Conservation (phyloP, 2,329 filamentous ascomycete genomes). For the Talaromyces sp. region DNA sequence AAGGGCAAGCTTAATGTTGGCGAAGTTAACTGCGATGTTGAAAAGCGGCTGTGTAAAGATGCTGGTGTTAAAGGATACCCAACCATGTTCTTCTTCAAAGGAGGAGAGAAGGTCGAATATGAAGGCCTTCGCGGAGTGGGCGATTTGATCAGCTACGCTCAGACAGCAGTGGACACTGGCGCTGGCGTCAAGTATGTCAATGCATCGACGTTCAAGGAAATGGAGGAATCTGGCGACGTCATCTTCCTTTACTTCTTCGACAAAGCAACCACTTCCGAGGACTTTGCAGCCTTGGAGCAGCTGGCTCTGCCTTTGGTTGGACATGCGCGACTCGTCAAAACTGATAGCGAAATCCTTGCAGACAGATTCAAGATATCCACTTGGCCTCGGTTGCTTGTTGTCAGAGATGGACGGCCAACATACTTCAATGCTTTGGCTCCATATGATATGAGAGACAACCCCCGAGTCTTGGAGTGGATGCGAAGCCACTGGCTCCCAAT, state of each 20-base stretch:
- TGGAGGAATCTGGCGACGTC: conserved; percentile 92
- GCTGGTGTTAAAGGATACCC: conserved; percentile 76
- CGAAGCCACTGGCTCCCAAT: conserved; percentile 93
- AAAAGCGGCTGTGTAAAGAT: conserved; percentile 88
- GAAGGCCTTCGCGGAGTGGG: conserved; percentile 86
- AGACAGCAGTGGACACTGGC: conserved; percentile 76
- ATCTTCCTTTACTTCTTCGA: conserved; percentile 98
- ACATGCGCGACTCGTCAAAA: conserved; percentile 89
- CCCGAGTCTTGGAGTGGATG: conserved; percentile 86
- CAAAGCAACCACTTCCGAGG: conserved; percentile 86
- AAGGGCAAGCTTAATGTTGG: conserved; percentile 84
- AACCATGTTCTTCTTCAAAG: conserved; percentile 88
- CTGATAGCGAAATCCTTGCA: conserved; percentile 69
- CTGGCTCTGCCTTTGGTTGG: conserved; percentile 85
- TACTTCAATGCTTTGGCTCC: conserved; percentile 88
- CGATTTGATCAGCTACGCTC: conserved; percentile 81
- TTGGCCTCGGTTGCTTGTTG: conserved; percentile 89
- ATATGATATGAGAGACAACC: conserved; percentile 85
- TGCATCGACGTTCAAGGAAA: conserved; percentile 67
- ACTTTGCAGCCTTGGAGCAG: conserved; percentile 83
- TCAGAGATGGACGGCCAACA: conserved; percentile 80
- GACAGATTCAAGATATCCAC: conserved; percentile 92
- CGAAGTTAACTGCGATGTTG: conserved; percentile 90
- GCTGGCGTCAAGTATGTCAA: conserved; percentile 78
- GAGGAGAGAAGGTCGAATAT: conserved; percentile 89